phyloP scores from a whole-genome alignment of 176 grass and related monocot species.

The Stipa capillata region DNA sequence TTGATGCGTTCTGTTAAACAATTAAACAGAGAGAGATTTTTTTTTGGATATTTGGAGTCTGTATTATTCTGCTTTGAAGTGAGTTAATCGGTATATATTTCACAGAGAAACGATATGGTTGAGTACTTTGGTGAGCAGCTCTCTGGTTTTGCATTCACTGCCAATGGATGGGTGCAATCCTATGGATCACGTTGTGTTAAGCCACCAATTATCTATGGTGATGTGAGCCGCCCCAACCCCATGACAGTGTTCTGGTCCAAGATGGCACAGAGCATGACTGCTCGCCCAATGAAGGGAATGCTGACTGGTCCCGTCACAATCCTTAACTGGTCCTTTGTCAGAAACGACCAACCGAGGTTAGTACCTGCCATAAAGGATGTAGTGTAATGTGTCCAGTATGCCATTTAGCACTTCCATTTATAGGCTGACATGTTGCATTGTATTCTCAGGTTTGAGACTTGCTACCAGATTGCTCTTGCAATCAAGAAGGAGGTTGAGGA shows the following conservation, averaged over 20 bases:
- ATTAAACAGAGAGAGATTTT: not conserved
- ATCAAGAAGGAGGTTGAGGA: constrained; percentile 98
- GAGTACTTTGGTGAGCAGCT: constrained; percentile 97
- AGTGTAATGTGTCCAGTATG: not conserved
- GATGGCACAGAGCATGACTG: constrained; percentile 71
- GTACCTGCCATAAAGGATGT: not conserved
- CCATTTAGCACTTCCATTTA: not conserved
- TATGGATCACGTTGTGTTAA: constrained; percentile 90
- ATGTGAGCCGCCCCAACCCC: constrained; percentile 83
- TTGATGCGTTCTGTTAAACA: not conserved
- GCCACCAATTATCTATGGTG: constrained; percentile 93
- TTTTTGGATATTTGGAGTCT: too few relatives aligned
- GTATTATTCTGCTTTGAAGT: not conserved
- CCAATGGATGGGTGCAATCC: constrained; percentile 92
- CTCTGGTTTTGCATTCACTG: constrained; percentile 87
- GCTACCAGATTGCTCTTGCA: constrained; percentile 94
- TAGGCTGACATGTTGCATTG: not conserved
- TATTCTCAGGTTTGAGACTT: constrained; percentile 70
- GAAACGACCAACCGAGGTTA: constrained; percentile 93
- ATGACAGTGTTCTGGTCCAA: constrained; percentile 96
- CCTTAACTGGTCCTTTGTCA: constrained; percentile 97
- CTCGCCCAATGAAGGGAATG: constrained; percentile 98
- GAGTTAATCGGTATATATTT: not conserved
- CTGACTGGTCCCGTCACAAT: constrained; percentile 91
- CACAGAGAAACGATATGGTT: constrained; percentile 95